These are phyloP conservation scores for Neurospora cerealis DNA, from an alignment of 495 filamentous ascomycete genomes.

Conservation along the genomic window DNA sequence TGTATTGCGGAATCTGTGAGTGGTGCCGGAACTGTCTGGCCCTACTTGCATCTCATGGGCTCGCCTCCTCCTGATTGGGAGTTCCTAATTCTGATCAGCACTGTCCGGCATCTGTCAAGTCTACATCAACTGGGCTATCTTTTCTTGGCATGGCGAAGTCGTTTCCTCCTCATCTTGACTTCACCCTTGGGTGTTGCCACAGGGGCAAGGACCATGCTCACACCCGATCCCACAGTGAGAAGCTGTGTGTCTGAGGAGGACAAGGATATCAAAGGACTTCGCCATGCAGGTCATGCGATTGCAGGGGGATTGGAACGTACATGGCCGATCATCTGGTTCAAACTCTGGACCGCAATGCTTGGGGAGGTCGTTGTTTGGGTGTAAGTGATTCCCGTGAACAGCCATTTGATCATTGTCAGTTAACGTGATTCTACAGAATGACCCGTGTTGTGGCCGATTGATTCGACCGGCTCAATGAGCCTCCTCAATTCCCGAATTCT, in stretches of 20 bases:
- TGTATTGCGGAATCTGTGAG: background rate
- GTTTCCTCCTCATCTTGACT: background rate
- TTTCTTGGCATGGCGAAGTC: background rate
- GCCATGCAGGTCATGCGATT: background rate
- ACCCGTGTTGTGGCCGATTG: conserved; percentile 96
- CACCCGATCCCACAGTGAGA: background rate
- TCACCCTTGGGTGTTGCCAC: background rate
- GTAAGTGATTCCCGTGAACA: conserved; percentile 32
- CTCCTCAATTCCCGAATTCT: too few relatives aligned
- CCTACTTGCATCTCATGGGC: background rate
- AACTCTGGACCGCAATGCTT: conserved; percentile 94
- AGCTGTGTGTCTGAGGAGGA: background rate
- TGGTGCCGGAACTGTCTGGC: background rate
- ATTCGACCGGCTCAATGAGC: conserved; percentile 82
- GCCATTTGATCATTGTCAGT: conserved; percentile 18
- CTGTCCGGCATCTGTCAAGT: background rate
- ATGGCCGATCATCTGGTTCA: conserved; percentile 22
- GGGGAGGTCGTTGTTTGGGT: conserved; percentile 99
- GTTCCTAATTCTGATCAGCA: background rate
- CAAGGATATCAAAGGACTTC: background rate
- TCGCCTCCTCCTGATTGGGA: background rate
- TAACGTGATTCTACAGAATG: conserved; percentile 56
- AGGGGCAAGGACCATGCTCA: background rate
- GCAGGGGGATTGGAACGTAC: background rate
- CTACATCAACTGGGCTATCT: background rate